Evolutionary conservation across 768 basidiomycete genomes (phyloP).

Genomic region (Favolaschia claudopus): DNA sequence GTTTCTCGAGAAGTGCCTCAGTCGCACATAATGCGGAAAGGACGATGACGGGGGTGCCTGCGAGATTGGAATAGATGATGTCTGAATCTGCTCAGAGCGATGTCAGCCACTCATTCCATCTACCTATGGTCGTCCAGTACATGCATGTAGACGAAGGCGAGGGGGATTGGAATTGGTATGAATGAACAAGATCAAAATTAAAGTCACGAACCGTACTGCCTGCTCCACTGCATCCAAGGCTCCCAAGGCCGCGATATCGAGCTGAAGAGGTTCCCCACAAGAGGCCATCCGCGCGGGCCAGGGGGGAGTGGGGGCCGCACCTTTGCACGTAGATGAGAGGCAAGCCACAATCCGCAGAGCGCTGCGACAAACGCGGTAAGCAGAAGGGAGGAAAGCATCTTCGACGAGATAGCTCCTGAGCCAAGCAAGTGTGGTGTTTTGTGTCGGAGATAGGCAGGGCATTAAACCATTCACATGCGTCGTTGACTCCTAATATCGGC

Average conservation of each 20-base stretch:
- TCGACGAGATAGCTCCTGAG: too few species aligned
- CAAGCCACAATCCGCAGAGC: too few species aligned
- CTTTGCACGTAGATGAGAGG: too few species aligned
- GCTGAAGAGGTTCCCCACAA: conserved; percentile 52
- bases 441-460: too few species aligned
- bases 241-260: conserved; percentile 46
- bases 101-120: too few species aligned
- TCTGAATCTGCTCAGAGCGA: conserved; percentile 39
- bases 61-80: conserved; percentile 32
- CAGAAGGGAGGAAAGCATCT: too few species aligned
- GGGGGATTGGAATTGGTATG: not conserved
- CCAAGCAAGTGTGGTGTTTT: too few species aligned
- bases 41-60: conserved; percentile 31
- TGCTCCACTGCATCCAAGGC: conserved; percentile 48
- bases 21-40: conserved; percentile 44
- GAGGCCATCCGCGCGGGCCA: conserved; percentile 46
- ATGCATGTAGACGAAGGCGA: too few species aligned
- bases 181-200: not conserved
- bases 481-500: too few species aligned
- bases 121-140: too few species aligned
- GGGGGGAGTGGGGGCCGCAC: conserved; percentile 44
- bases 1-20: conserved; percentile 48
- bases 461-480: too few species aligned
- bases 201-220: conserved; percentile 40
- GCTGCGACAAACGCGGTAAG: too few species aligned